Evolutionary conservation across 352 stramenopile genomes (phyloP).

Genomic region (Phytophthora ohioensis): DNA sequence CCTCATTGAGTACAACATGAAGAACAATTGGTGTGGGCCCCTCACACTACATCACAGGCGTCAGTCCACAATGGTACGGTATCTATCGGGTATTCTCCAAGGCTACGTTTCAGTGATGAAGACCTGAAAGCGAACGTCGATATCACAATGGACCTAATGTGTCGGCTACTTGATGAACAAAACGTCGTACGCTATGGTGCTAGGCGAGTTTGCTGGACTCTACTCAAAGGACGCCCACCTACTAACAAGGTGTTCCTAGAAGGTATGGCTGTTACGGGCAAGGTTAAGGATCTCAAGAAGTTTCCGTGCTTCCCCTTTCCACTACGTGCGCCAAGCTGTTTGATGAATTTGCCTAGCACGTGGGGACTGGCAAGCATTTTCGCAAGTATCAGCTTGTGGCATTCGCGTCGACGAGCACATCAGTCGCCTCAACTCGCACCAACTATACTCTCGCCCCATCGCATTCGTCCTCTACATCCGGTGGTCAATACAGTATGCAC

Average conservation of each 20-base stretch:
- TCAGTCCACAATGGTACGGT: slow-evolving; percentile 64
- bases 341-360: background rate
- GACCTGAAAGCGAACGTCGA: slow-evolving; percentile 65
- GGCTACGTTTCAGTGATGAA: slow-evolving; percentile 60
- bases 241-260: slow-evolving; percentile 54
- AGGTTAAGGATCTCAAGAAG: slow-evolving; percentile 50
- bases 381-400: slow-evolving; percentile 13
- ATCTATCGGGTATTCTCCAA: slow-evolving; percentile 50
- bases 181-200: slow-evolving; percentile 56
- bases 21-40: slow-evolving; percentile 71
- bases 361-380: too few species aligned
- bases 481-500: too few species aligned
- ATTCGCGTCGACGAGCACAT: slow-evolving; percentile 7
- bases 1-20: slow-evolving; percentile 48
- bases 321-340: background rate
- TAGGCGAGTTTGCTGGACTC: slow-evolving; percentile 75
- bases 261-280: slow-evolving; percentile 55
- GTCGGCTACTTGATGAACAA: slow-evolving; percentile 57
- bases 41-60: slow-evolving; percentile 80
- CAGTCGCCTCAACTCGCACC: slow-evolving; percentile 2
- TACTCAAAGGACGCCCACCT: slow-evolving; percentile 66
- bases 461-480: slow-evolving; percentile 27
- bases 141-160: slow-evolving; percentile 78
- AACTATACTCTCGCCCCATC: slow-evolving; percentile 17
- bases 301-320: slow-evolving; percentile 62